Conservation (phyloP, 2,329 filamentous ascomycete species). For the Epichloe aotearoae region DNA sequence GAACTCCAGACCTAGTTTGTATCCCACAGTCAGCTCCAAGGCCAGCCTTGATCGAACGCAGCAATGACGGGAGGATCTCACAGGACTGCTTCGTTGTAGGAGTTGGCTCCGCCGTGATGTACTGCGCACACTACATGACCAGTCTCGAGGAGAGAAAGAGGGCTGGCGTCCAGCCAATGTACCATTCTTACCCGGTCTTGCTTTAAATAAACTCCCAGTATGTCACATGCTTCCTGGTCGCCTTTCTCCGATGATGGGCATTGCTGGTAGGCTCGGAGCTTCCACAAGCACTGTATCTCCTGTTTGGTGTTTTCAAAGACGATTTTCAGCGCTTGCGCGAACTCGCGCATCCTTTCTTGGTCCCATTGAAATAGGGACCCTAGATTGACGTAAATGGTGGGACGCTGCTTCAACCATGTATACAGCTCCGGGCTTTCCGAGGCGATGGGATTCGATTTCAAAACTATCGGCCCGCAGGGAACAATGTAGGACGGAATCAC, state of each 20-base stretch:
- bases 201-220: constrained; percentile 15
- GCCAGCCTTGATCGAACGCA: background rate
- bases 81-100: constrained; percentile 24
- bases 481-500: constrained; percentile 25
- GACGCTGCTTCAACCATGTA: constrained; percentile 25
- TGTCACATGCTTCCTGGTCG: constrained; percentile 5
- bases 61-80: constrained; percentile 10
- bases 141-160: constrained; percentile 21
- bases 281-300: constrained; percentile 21
- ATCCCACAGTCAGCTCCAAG: no score
- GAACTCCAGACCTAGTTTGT: constrained; percentile 25
- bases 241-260: background rate
- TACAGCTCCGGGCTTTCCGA: constrained; percentile 17
- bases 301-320: constrained; percentile 18
- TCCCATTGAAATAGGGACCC: constrained; percentile 24
- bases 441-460: constrained; percentile 18
- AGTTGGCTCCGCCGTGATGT: constrained; percentile 34
- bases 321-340: constrained; percentile 22
- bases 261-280: constrained; percentile 10
- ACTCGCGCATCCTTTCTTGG: constrained; percentile 21
- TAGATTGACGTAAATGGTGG: constrained; percentile 34
- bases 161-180: constrained; percentile 26
- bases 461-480: constrained; percentile 32
- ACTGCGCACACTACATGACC: constrained; percentile 26
- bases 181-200: constrained; percentile 21